Base-by-base conservation (phyloP, 2,329 filamentous ascomycete species). In the Eurotiales sp. region DNA sequence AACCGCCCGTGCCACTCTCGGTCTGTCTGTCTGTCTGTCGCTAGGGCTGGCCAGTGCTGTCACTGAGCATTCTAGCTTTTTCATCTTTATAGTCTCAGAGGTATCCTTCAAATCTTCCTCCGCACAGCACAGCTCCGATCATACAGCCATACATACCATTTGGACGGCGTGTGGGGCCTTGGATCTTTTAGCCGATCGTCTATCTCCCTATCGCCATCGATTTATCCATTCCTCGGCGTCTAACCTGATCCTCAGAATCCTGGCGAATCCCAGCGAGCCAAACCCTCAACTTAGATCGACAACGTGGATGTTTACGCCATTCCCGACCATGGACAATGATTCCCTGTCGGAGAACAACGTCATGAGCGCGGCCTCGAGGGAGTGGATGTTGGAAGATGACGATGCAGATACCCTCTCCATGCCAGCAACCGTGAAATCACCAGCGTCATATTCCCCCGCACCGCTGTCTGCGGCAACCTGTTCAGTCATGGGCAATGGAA, bases 281-380 rank as follows among this genome's bases (percentile, higher is more conserved):
- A 37, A 37, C 4, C 34, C 17, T 19, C 34, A 37, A n/a, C 25
- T 10, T 27, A 36, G 43, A 22, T 21, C 22, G 30, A 32, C 17
- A 42, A n/a, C 40, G 22, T 42, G 40, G 11, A 42, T 21, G 30
- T 4, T 36, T 14, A n/a, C 10, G 14, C 12, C 11, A 7, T 23
- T 4, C 17, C n/a, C 6, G 29, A 50, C 22, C 4, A 49, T 53
- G 51, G 41, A 53, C 17, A 19, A 27, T 29, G 34, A 30, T 39
- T 27, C 21, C 10, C 23, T 53, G 45, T 29, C 25, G 8, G 40
- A 45, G 21, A 32, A 30, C 10, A 17, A n/a, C n/a, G n/a, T 45
- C 12, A 32, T 36, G 30, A 19, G 34, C 7, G 30, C 32, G 19
- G 36, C 29, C 34, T 12, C 43, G 7, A 36, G 46, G n/a, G 44